phyloP scores from a whole-genome alignment of 495 filamentous ascomycete genomes.

The Lasiosphaeriaceae sp. region DNA sequence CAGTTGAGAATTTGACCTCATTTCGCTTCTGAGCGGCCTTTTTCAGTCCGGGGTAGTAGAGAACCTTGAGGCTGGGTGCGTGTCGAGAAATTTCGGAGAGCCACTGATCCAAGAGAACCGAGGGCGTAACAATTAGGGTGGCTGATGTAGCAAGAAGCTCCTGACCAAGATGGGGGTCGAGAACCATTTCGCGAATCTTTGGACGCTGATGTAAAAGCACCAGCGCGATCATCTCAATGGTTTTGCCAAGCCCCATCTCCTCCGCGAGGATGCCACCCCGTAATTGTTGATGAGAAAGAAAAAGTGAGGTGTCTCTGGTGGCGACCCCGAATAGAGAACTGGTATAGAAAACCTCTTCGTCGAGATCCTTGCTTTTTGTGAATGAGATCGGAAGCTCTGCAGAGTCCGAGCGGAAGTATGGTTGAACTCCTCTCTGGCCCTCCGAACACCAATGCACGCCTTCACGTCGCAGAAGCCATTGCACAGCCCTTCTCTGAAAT shows the following conservation, averaged over 20 bases:
- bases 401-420: neutral
- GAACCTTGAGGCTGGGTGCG: slow-evolving; percentile 37
- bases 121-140: slow-evolving; percentile 85
- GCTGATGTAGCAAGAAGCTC: slow-evolving; percentile 51
- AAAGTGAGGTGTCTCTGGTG: slow-evolving; percentile 47
- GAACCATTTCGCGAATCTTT: slow-evolving; percentile 4
- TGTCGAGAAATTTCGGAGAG: slow-evolving; percentile 70
- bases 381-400: slow-evolving; percentile 15
- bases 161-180: slow-evolving; percentile 27
- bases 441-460: slow-evolving; percentile 31
- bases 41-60: slow-evolving; percentile 47
- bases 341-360: slow-evolving; percentile 30
- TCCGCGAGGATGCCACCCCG: slow-evolving; percentile 77
- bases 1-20: slow-evolving; percentile 39
- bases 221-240: slow-evolving; percentile 79
- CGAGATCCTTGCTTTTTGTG: slow-evolving; percentile 21
- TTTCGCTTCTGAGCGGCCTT: slow-evolving; percentile 25
- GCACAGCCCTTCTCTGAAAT: slow-evolving; percentile 41
- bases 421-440: slow-evolving; percentile 11
- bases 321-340: slow-evolving; percentile 65
- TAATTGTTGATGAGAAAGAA: slow-evolving; percentile 41
- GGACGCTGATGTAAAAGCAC: slow-evolving; percentile 58
- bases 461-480: slow-evolving; percentile 45
- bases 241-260: slow-evolving; percentile 97
- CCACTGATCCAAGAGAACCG: slow-evolving; percentile 83